Base-by-base conservation (phyloP, 2,329 filamentous ascomycete species). In the Pseudocercospora crystallina region DNA sequence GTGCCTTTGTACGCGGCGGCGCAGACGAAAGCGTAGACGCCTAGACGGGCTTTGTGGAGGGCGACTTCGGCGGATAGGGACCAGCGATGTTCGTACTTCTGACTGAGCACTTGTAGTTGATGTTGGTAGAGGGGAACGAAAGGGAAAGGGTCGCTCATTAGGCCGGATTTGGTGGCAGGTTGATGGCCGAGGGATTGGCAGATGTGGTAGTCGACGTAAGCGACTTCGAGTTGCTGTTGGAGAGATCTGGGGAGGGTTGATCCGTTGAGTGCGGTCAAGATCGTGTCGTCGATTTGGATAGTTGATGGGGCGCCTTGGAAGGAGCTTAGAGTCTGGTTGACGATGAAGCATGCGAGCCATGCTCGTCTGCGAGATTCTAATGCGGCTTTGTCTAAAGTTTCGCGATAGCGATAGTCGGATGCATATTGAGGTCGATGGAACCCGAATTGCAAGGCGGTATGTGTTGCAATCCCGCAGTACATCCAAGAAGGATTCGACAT, bases 221-320 rank as follows among this genome's bases (percentile, higher is more conserved):
- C 46, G 8, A 49, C 34, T 15, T 49, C 46, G 7, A 49, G 46
- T 35, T 49, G 39, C n/a, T 49, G 46, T 26, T 49, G 46, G 31
- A 49, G 20, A 1, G 39, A 35, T 11, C 14, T 33, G 8, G 46
- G 38, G n/a, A 49, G 32, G 7, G 42, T 41, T 33, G 38, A 31
- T 15, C 30, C 38, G 14, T 41, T 41, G 8, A 49, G 17, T 7
- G 46, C 46, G 8, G 46, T 42, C 5, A 49, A 30, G 26, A 49
- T 49, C 13, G 46, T 49, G 14, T 49, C 35, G 26, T 49, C 46
- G 14, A 39, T 39, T 20, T 41, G 46, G 26, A 41, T 43, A 8
- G 46, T 49, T 14, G 37, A 41, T n/a, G 46, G 46, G 13, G 43
- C 38, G 9, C 46, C 46, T 9, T 42, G 38, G 26, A 42, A 43